These are phyloP conservation scores for Lipomyces chichibuensis DNA, from an alignment of 805 yeast genomes.

Conservation along the genomic window DNA sequence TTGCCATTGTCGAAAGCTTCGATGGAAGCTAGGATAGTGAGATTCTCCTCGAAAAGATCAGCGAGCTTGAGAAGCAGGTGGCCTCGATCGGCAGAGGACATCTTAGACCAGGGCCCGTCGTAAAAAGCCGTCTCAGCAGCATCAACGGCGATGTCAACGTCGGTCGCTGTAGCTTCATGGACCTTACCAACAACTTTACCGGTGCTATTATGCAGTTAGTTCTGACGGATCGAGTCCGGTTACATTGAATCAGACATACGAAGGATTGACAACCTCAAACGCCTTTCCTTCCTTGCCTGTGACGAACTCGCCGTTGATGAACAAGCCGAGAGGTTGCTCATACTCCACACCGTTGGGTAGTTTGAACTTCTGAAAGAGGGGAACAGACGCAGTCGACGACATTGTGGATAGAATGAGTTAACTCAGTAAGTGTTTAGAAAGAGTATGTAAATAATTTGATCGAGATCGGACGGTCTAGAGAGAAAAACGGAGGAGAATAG, in stretches of 20 bases:
- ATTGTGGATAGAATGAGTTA: slow-evolving; percentile 6
- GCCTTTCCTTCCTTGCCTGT: slow-evolving; percentile 60
- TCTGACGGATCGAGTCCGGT: no score
- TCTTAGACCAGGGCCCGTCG: slow-evolving; percentile 62
- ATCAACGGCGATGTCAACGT: slow-evolving; percentile 80
- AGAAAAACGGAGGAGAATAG: background rate
- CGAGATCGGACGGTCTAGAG: background rate
- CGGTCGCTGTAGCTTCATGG: slow-evolving; percentile 76
- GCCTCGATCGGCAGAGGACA: slow-evolving; percentile 71
- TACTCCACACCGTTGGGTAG: slow-evolving; percentile 75
- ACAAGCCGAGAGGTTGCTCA: slow-evolving; percentile 80
- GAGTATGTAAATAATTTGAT: background rate
- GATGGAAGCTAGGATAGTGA: slow-evolving; percentile 72
- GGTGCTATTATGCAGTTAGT: slow-evolving; percentile 37
- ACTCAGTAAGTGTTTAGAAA: background rate
- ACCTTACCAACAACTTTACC: slow-evolving; percentile 67
- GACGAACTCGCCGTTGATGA: slow-evolving; percentile 78
- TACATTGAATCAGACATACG: slow-evolving; percentile 13
- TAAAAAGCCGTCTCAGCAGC: slow-evolving; percentile 83
- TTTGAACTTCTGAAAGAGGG: slow-evolving; percentile 48
- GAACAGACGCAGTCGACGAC: slow-evolving; percentile 26
- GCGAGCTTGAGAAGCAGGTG: slow-evolving; percentile 70
- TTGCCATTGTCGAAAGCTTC: slow-evolving; percentile 92
- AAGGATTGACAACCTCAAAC: slow-evolving; percentile 55
- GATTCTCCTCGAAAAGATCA: slow-evolving; percentile 70